phyloP scores from a whole-genome alignment of 2,329 filamentous ascomycete genomes.

The Trichoderma sp. region DNA sequence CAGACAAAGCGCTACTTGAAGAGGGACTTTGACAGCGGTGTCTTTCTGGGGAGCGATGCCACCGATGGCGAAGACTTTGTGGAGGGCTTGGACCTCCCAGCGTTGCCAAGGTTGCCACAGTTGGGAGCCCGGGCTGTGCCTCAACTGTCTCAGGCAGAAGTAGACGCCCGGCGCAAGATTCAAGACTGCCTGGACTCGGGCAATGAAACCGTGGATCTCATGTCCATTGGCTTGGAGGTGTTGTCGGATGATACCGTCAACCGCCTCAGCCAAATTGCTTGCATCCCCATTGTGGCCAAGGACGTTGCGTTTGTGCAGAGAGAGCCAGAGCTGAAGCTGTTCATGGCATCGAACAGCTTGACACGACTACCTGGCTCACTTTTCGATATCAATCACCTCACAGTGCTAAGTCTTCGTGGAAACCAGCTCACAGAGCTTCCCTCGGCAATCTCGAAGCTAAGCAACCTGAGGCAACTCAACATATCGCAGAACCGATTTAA shows the following conservation, averaged over 20 bases:
- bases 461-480: constrained; percentile 63
- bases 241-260: constrained; percentile 60
- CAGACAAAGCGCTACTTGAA: constrained; percentile 54
- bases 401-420: constrained; percentile 65
- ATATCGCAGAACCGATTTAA: constrained; percentile 64
- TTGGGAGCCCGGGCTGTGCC: constrained; percentile 36
- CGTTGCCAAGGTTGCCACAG: constrained; percentile 42
- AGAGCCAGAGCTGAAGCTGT: constrained; percentile 62
- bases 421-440: constrained; percentile 65
- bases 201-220: constrained; percentile 61
- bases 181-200: constrained; percentile 58
- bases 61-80: constrained; percentile 47
- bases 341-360: constrained; percentile 61
- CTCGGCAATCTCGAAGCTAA: constrained; percentile 57
- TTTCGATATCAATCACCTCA: constrained; percentile 62
- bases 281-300: constrained; percentile 55
- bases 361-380: constrained; percentile 58
- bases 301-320: constrained; percentile 61
- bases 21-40: constrained; percentile 66
- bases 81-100: constrained; percentile 36
- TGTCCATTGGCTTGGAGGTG: constrained; percentile 54
- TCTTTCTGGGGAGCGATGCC: constrained; percentile 66
- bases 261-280: constrained; percentile 56
- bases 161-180: constrained; percentile 48
- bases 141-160: constrained; percentile 44